phyloP scores from a whole-genome alignment of 805 yeast species.

The Suhomyces sp. region DNA sequence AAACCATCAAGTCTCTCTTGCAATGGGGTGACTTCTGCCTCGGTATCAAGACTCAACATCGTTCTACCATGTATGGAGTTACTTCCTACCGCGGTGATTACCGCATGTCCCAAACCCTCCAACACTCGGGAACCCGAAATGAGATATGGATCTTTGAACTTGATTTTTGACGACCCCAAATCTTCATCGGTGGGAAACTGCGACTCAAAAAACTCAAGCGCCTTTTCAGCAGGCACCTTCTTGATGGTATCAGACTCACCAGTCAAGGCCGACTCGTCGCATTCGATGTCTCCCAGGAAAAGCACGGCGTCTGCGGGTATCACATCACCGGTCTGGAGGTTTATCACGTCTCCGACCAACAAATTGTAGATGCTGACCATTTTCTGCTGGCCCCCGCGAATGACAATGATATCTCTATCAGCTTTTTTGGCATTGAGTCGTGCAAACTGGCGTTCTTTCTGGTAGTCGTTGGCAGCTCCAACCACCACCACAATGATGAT shows the following conservation, averaged over 20 bases:
- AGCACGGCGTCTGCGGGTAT: conserved; percentile 85
- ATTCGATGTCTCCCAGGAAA: conserved; percentile 70
- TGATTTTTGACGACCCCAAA: conserved; percentile 38
- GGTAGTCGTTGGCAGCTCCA: conserved; percentile 94
- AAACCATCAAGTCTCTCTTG: conserved; percentile 76
- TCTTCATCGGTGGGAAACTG: conserved; percentile 30
- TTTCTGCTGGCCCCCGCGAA: conserved; percentile 66
- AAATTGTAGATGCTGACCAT: conserved; percentile 71
- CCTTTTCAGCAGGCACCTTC: conserved; percentile 55
- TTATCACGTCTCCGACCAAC: conserved; percentile 80
- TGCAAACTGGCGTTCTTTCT: conserved; percentile 91
- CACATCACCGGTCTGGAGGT: conserved; percentile 90
- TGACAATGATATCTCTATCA: conserved; percentile 72
- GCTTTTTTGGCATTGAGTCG: conserved; percentile 85
- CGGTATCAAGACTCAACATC: conserved; percentile 73
- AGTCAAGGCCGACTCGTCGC: conserved; percentile 90
- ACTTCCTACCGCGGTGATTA: conserved; percentile 87
- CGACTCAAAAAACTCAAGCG: conserved; percentile 30
- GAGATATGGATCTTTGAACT: conserved; percentile 71
- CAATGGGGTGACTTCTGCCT: conserved; percentile 83
- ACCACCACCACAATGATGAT: conserved; percentile 86
- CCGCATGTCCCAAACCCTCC: conserved; percentile 80
- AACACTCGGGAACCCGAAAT: conserved; percentile 89
- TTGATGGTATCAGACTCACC: conserved; percentile 88
- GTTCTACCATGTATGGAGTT: conserved; percentile 91